Evolutionary conservation across 352 stramenopile genomes (phyloP), one percentile per base, ranked within the genome.

Genomic region (Phytophthora ramorum): DNA sequence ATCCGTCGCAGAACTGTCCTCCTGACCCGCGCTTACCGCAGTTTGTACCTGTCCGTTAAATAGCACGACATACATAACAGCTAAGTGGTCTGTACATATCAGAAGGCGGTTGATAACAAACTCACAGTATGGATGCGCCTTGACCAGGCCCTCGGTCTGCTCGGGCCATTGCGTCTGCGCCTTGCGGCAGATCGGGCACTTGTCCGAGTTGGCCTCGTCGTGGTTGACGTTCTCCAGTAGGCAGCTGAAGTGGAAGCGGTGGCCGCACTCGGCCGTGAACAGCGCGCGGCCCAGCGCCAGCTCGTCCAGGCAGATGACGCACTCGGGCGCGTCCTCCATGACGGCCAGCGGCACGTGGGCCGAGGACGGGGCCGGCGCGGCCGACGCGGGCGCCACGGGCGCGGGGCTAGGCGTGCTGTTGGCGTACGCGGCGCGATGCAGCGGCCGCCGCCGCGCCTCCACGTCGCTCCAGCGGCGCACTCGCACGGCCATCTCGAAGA

Each of bases 181-280:
- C 73, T 94, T 90, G 66, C 87, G 84, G 78, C 87, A 96, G 63
- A 96, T 96, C 59, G 87, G 87, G 47, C 87, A 96, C 72, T 96
- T 96, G 76, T 93, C 87, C 51, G 83, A 82, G 63, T 96, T 96
- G 26, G 85, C 87, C 66, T 96, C 87, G 73, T 96, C 87, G 71
- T 96, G 85, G 71, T 96, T 96, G 30, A 96, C 85, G 66, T 96
- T 96, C 79, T 96, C 87, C 30, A 96, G 62, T 52, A 96, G 59
- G 59, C 87, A 96, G 32, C 76, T 89, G 63, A 96, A 96, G 68
- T 96, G 87, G 67, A 92, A 96, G 48, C 85, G 81, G 75, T 96
- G 87, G 61, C 83, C 87, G 57, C 87, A 96, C 73, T 96, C 85
- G 69, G 85, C 87, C 47, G 82, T 92, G 67, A 96, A 96, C 52